phyloP scores from a whole-genome alignment of 345 rosid genomes.

The Corchorus olitorius region DNA sequence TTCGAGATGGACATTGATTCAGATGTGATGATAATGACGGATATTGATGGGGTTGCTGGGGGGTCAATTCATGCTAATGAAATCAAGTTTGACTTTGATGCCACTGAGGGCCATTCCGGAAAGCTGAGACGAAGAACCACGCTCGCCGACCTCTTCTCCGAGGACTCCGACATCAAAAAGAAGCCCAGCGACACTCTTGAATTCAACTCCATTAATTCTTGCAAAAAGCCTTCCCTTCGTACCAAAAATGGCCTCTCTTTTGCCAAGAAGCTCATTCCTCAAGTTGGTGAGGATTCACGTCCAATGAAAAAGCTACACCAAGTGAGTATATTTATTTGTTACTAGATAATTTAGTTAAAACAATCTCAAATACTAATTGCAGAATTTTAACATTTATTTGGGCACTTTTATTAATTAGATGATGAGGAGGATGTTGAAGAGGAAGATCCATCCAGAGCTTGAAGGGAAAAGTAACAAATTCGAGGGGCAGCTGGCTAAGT shows the following conservation, averaged over 20 bases:
- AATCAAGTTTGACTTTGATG: constrained; percentile 17
- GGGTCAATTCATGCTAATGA: constrained; percentile 16
- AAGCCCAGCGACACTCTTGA: constrained; percentile 31
- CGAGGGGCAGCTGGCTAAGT: constrained; percentile 31
- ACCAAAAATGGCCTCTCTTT: constrained; percentile 46
- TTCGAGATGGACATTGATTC: constrained; percentile 18
- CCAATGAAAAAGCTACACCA: constrained; percentile 63
- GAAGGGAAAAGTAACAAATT: constrained; percentile 43
- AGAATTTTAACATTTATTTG: neutral
- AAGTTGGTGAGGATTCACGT: constrained; percentile 53
- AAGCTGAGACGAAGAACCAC: constrained; percentile 64
- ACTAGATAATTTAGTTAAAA: neutral
- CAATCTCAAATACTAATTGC: neutral
- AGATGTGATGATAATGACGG: constrained; percentile 21
- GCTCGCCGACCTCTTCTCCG: constrained; percentile 77
- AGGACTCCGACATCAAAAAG: constrained; percentile 47
- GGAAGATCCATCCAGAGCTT: constrained; percentile 85
- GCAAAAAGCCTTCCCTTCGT: constrained; percentile 31
- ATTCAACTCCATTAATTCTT: constrained; percentile 23
- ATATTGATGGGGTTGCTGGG: constrained; percentile 31
- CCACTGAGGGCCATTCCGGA: constrained; percentile 30
- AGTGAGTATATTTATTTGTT: constrained; percentile 30
- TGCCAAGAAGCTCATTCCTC: constrained; percentile 68
- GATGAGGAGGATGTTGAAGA: constrained; percentile 84
- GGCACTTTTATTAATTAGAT: constrained; percentile 50